Conservation (phyloP, 805 yeast species). For the Diddensiella santjacobensis region DNA sequence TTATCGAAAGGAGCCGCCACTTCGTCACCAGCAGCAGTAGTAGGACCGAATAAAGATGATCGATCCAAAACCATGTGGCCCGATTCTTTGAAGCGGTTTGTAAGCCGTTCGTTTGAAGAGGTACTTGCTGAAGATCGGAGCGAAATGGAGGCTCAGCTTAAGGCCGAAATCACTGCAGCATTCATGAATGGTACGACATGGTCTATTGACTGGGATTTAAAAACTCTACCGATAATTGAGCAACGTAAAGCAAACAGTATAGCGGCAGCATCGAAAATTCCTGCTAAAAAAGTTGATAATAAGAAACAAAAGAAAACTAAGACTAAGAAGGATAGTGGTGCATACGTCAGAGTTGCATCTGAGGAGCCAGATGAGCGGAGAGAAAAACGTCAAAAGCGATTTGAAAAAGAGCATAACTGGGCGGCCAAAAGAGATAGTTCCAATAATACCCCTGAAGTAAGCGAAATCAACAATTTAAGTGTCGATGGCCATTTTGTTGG, state of each 20-base stretch:
- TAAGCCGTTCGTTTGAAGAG: slow-evolving; percentile 43
- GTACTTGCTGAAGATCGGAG: slow-evolving; percentile 39
- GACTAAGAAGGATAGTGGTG: not conserved
- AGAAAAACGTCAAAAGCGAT: slow-evolving; percentile 46
- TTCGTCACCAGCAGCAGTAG: not conserved
- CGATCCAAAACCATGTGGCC: slow-evolving; percentile 45
- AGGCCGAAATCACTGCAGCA: slow-evolving; percentile 47
- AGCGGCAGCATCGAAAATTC: slow-evolving; percentile 7
- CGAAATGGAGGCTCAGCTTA: slow-evolving; percentile 48
- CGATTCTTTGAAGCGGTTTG: slow-evolving; percentile 47
- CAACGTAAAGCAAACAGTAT: slow-evolving; percentile 8
- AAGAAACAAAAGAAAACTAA: not conserved
- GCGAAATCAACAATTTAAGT: slow-evolving; percentile 12
- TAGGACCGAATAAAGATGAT: not conserved
- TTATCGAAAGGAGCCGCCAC: not conserved
- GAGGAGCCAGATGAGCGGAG: slow-evolving; percentile 35
- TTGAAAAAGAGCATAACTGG: slow-evolving; percentile 36
- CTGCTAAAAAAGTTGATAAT: not conserved
- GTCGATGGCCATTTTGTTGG: slow-evolving; percentile 48
- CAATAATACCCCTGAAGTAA: slow-evolving; percentile 13
- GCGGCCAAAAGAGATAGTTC: slow-evolving; percentile 15
- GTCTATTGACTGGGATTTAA: slow-evolving; percentile 52
- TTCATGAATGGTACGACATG: slow-evolving; percentile 42
- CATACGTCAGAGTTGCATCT: not conserved
- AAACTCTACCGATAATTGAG: slow-evolving; percentile 43